Evolutionary conservation across 306 rosid species (phyloP).

Genomic region (Acacia acuminata): DNA sequence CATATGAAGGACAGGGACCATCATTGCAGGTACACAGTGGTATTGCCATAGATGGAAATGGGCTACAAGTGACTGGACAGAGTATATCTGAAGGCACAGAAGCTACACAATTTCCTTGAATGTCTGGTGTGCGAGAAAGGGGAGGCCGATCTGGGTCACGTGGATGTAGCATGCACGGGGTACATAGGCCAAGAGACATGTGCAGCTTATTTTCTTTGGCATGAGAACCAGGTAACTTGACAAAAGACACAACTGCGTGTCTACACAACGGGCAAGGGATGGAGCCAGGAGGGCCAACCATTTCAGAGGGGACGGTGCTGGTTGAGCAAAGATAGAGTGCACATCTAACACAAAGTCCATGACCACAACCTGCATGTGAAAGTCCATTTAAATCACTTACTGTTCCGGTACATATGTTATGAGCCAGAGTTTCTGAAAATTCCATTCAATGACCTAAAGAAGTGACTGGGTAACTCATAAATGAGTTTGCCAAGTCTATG

Average conservation of each 20-base stretch:
- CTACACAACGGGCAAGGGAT: constrained; percentile 94
- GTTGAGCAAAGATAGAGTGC: constrained; percentile 96
- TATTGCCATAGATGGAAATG: constrained; percentile 86
- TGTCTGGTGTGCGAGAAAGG: constrained; percentile 60
- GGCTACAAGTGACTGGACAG: constrained; percentile 91
- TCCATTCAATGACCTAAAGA: not conserved
- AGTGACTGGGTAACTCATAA: not conserved
- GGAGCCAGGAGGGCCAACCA: constrained; percentile 69
- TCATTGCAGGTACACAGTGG: constrained; percentile 91
- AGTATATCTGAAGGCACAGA: constrained; percentile 85
- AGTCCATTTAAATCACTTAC: constrained; percentile 26
- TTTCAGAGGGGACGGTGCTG: constrained; percentile 63
- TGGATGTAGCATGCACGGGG: constrained; percentile 84
- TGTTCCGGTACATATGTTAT: not conserved
- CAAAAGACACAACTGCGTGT: constrained; percentile 74
- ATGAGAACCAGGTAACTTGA: constrained; percentile 71
- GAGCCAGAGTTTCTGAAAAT: constrained; percentile 7
- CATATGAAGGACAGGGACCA: constrained; percentile 79
- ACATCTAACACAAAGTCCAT: constrained; percentile 88
- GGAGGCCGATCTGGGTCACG: constrained; percentile 52
- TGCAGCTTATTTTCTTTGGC: constrained; percentile 63
- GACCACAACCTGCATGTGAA: constrained; percentile 76
- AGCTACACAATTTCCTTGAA: constrained; percentile 76
- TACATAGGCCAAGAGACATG: constrained; percentile 75
- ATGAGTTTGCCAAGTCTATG: not conserved